Percentiles rank a stretch among this genome's conserved stretches.
phyloP scores from a whole-genome alignment of 768 basidiomycete species.

The Termitomyces sp. region DNA sequence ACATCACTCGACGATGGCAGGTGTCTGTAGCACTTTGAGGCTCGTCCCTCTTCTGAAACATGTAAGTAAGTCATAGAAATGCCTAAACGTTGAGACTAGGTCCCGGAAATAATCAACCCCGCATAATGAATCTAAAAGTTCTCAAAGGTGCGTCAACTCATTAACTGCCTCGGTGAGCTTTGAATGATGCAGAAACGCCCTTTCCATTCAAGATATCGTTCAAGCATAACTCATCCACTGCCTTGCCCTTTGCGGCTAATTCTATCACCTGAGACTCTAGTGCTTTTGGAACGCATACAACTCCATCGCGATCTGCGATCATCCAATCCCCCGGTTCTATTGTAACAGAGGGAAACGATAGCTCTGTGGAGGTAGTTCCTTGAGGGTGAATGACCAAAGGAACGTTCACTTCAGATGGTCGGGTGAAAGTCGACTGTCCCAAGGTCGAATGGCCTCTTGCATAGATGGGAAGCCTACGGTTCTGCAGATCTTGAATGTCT shows the following conservation, averaged over 20 bases:
- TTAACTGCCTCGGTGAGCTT: slow-evolving; percentile 51
- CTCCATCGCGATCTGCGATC: slow-evolving; percentile 85
- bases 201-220: slow-evolving; percentile 70
- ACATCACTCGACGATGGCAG: no score
- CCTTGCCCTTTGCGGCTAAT: slow-evolving; percentile 49
- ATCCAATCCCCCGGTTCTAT: slow-evolving; percentile 78
- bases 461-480: slow-evolving; percentile 72
- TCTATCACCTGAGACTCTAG: slow-evolving; percentile 51
- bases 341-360: slow-evolving; percentile 44
- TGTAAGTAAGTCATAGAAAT: no score
- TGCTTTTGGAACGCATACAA: slow-evolving; percentile 68
- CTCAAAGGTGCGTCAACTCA: no score
- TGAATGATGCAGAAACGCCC: slow-evolving; percentile 75
- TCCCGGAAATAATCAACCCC: no score
- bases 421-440: slow-evolving; percentile 80
- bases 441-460: slow-evolving; percentile 78
- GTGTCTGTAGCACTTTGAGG: no score
- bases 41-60: no score
- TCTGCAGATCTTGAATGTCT: slow-evolving; percentile 74
- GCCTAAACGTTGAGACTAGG: no score
- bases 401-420: slow-evolving; percentile 70
- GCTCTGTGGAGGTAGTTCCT: slow-evolving; percentile 20
- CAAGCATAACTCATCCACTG: slow-evolving; percentile 68
- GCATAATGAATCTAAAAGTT: neutral
- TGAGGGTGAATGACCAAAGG: slow-evolving; percentile 49